Base-by-base conservation (phyloP, 306 rosid species). In the Potentilla sterilis region DNA sequence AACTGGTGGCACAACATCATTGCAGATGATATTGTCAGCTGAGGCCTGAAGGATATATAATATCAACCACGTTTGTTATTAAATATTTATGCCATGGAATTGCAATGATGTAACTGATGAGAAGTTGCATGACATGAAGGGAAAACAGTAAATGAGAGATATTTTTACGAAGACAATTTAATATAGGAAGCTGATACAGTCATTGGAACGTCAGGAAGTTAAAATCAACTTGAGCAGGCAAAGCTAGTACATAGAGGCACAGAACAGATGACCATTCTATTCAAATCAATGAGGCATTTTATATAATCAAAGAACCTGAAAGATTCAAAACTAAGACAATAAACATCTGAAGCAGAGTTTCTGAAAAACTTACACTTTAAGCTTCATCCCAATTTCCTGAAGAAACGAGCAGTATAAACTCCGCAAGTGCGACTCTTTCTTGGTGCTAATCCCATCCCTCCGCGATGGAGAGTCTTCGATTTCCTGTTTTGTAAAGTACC, bases 1-100 rank as follows among this genome's bases (percentile, higher is more conserved):
- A 86, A 86, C 67, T 81, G 84, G 81, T 86, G 90, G 84, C 90
- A 86, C 75, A 86, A 57, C 86, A 86, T 42, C 79, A 86, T 86
- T 34, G 84, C 88, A 58, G 83, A 70, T n/a, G 90, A 81, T 81
- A 86, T 84, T 51, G 86, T 86, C 75, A 84, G 70, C 80, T 86
- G 90, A 46, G 90, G 87, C 84, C 90, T 86, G 88, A 67, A 81
- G 57, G 54, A 38, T 41, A 77, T n/a, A 77, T 47, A 75, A 42
- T 57, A 72, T 67, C 55, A 65, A 77, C 67, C 73, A 52, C 63
- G 35, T 81, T 47, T 34, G 28, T n/a, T 15, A 28, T 9, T 35
- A 5, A 41, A 13, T 58, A 46, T 9, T 13, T 12, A 41, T 76
- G 48, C 21, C 67, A 64, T 3, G 15, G 21, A 7, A 63, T 11